Evolutionary conservation across 352 stramenopile species (phyloP), one percentile per base, ranked within the genome.

Genomic region (Phytophthora megakarya): DNA sequence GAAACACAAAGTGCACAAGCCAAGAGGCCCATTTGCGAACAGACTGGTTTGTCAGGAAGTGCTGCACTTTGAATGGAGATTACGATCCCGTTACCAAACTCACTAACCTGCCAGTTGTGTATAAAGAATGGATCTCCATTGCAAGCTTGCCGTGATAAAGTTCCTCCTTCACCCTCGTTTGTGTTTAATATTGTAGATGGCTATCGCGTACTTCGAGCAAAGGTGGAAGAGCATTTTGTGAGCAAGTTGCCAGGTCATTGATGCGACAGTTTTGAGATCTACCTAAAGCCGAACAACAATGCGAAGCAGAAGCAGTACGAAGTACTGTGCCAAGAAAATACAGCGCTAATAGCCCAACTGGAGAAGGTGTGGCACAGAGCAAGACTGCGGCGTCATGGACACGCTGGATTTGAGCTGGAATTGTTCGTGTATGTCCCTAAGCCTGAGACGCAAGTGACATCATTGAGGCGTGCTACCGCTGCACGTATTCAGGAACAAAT

Each of bases 391-490:
- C 33, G n/a, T 13, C 46, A 48, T 25, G 45, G 45, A 23, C 51
- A 63, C 8, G 51, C 60, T 22, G 60, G 60, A 1, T 54, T 69
- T 33, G 52, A 54, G 28, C 26, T 69, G 9, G 47, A 52, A 35
- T 16, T n/a, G n/a, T n/a, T n/a, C n/a, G n/a, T n/a, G n/a, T n/a
- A n/a, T n/a, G n/a, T n/a, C n/a, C n/a, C n/a, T 61, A 3, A 62
- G 52, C 18, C 52, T 38, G 1, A 59, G 52, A 49, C 4, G 48
- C 23, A 46, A 3, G 28, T 11, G 1, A 50, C 47, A 38, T 39
- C 21, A 3, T 22, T 54, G 7, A 21, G 59, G 33, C 50, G 13
- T 47, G 51, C 52, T 37, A n/a, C n/a, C n/a, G n/a, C n/a, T n/a
- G 26, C 51, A 0, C 43, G 51, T 11, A 54, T 64, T 16, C 21